Base-by-base conservation (phyloP, 2,329 filamentous ascomycete genomes). In the Colletotrichum tabaci region DNA sequence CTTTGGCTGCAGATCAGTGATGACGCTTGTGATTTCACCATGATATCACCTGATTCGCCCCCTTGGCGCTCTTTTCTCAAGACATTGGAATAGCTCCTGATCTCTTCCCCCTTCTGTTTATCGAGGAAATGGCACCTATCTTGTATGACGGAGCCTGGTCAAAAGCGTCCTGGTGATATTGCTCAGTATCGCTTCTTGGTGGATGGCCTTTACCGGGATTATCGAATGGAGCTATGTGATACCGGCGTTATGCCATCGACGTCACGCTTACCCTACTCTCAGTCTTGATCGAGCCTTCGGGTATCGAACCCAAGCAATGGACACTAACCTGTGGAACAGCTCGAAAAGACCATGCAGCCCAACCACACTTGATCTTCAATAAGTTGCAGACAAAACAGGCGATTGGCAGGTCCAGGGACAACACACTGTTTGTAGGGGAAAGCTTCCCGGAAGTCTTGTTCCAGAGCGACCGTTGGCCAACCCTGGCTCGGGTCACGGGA, bases 311-410 rank as follows among this genome's bases (percentile, higher is more conserved):
- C 53, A 56, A 38, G 35, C 6, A 21, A 21, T 13, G 35, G 23
- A 56, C 30, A n/a, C 53, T 56, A 56, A 40, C 23, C 53, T 56
- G 53, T 56, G 53, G 53, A 18, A 16, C 10, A 40, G 53, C n/a
- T 56, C 10, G 7, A 35, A 18, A 15, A 4, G 23, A 7, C 3
- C 9, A 40, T 40, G n/a, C 53, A 21, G 35, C 35, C 53, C 18
- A 56, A 40, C 23, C 16, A 56, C 40, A 42, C 53, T 4, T 38
- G 40, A 21, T 56, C 53, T 56, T 56, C 53, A 21, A 40, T 26
- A 13, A 15, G 18, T 56, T 56, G 12, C 35, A 56, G 35, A 16
- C 8, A 9, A 13, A 6, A 21, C 18, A n/a, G 52, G 52, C 30
- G 3, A 38, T 10, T 8, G 30, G 1, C 50, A 4, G 30, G 5